Conservation (phyloP, 495 filamentous ascomycete species). For the Darksidea phi region DNA sequence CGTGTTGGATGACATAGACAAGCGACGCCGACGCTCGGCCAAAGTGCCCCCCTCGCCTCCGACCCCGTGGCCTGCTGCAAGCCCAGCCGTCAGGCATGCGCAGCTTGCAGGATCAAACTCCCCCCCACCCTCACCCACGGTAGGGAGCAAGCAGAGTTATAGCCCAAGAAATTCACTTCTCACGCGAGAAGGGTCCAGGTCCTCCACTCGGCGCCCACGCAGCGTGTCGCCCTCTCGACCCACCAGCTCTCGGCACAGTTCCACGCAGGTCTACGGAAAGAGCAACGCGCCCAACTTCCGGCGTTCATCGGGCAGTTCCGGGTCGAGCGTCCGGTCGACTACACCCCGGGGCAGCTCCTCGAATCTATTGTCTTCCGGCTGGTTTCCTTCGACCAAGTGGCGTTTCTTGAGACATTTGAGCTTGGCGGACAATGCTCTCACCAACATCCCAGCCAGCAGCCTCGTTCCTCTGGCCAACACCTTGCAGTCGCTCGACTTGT, state of each 20-base stretch:
- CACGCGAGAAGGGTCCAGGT: constrained; percentile 24
- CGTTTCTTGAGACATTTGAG: constrained; percentile 88
- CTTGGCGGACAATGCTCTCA: constrained; percentile 85
- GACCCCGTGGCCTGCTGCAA: constrained; percentile 61
- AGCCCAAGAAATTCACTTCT: constrained; percentile 51
- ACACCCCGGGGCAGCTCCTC: constrained; percentile 71
- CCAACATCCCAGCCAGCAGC: constrained; percentile 68
- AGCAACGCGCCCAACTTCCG: constrained; percentile 67
- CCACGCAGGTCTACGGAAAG: constrained; percentile 53
- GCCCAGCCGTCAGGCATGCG: constrained; percentile 56
- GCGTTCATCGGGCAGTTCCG: constrained; percentile 88
- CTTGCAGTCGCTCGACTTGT: constrained; percentile 86
- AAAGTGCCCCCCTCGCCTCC: constrained; percentile 79
- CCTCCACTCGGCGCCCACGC: constrained; percentile 54
- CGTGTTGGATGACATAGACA: constrained; percentile 94
- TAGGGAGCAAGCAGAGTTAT: constrained; percentile 46
- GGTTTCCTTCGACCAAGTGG: constrained; percentile 84
- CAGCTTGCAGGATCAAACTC: constrained; percentile 60
- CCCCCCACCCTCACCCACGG: constrained; percentile 65
- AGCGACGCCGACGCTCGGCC: constrained; percentile 78
- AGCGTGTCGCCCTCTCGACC: constrained; percentile 81
- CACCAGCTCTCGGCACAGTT: constrained; percentile 65
- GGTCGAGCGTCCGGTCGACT: constrained; percentile 72
- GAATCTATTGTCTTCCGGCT: constrained; percentile 63
- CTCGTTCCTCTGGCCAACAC: constrained; percentile 80